Conservation (phyloP, 2,329 filamentous ascomycete species). For the Alternaria sp. region DNA sequence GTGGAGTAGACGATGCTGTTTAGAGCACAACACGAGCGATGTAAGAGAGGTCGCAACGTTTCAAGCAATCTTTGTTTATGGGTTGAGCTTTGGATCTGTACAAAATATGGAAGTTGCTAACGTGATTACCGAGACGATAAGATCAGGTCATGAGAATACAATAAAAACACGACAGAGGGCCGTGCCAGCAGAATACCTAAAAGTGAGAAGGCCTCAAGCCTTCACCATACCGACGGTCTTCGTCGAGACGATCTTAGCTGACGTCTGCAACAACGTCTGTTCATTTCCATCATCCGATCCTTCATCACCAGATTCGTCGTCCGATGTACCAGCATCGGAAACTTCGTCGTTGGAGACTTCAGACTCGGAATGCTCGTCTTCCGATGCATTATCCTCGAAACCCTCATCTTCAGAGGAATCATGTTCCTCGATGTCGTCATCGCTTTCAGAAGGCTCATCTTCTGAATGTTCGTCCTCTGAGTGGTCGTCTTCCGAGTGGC, state of each 20-base stretch:
- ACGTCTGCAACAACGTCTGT: not conserved
- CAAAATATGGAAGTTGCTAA: not conserved
- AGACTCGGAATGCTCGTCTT: not conserved
- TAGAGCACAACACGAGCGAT: not conserved
- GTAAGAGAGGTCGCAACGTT: not conserved
- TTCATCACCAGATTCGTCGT: not conserved
- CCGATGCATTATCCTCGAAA: not conserved
- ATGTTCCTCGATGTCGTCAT: not conserved
- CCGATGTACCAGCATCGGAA: not conserved
- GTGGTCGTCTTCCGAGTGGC: not conserved
- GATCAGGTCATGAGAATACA: not conserved
- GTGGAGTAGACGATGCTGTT: conserved; percentile 5
- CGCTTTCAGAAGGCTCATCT: not conserved
- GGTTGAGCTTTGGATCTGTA: not conserved
- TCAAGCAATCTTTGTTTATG: not conserved
- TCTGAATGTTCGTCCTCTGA: not conserved
- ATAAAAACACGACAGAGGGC: not conserved
- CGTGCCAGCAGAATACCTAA: not conserved
- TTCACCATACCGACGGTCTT: not conserved
- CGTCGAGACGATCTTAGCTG: not conserved
- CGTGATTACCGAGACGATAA: not conserved
- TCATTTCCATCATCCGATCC: not conserved
- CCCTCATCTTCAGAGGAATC: not conserved
- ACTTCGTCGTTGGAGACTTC: not conserved
- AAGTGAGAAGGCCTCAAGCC: not conserved